Evolutionary conservation across 177 flowering plant genomes (phyloP).

Genomic region (Telopea speciosissima): DNA sequence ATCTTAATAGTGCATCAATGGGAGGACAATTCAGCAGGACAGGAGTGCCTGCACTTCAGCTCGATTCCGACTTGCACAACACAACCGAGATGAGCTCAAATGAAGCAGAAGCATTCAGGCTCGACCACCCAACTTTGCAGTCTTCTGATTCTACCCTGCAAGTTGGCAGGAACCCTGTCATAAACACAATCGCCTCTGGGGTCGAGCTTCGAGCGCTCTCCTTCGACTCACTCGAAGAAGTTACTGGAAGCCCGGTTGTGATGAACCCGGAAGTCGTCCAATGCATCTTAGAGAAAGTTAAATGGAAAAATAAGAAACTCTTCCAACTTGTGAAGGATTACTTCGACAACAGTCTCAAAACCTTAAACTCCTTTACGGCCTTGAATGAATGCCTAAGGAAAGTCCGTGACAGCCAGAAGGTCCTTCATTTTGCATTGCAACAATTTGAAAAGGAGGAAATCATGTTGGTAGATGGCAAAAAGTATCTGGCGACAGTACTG

Average conservation of each 20-base stretch:
- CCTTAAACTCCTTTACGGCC: constrained; percentile 61
- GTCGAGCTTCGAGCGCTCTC: constrained; percentile 54
- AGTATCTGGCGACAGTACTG: too few species aligned
- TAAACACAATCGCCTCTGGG: constrained; percentile 46
- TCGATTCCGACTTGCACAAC: constrained; percentile 18
- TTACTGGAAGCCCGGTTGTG: constrained; percentile 55
- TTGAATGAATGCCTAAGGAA: constrained; percentile 59
- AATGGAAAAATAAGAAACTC: constrained; percentile 63
- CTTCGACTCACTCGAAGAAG: constrained; percentile 55
- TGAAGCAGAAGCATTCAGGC: constrained; percentile 52
- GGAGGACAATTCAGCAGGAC: constrained; percentile 51
- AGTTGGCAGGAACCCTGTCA: constrained; percentile 47
- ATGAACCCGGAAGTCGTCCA: constrained; percentile 74
- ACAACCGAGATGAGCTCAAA: constrained; percentile 48
- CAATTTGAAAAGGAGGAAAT: constrained; percentile 60
- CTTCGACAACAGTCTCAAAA: constrained; percentile 63
- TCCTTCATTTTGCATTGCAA: constrained; percentile 51
- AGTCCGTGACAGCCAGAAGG: constrained; percentile 56
- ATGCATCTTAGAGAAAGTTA: constrained; percentile 51
- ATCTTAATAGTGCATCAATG: too few species aligned
- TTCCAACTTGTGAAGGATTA: constrained; percentile 69
- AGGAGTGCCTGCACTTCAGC: constrained; percentile 16
- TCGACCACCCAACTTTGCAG: constrained; percentile 54
- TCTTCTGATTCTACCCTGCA: constrained; percentile 52
- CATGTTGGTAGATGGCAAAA: too few species aligned